A percentile compares a stretch with the other conserved stretches of the same genome.
phyloP scores from a whole-genome alignment of 371 early-diverging fungal species.

The Lichtheimia ramosa region DNA sequence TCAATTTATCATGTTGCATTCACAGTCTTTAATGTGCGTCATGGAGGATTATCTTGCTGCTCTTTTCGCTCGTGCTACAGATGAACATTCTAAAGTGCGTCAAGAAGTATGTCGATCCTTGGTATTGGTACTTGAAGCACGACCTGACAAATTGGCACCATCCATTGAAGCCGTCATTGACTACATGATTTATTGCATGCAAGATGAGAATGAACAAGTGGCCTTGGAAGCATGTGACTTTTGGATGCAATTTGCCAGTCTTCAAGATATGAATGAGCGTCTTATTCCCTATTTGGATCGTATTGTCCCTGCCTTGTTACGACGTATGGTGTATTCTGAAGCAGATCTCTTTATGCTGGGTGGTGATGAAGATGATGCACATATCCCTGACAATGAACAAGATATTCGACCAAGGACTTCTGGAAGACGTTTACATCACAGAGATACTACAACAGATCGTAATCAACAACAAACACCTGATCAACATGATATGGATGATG shows the following conservation, averaged over 20 bases:
- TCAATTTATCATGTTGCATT: slow-evolving; percentile 71
- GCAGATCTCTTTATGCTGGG: slow-evolving; percentile 77
- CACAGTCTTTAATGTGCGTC: slow-evolving; percentile 61
- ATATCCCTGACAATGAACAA: slow-evolving; percentile 75
- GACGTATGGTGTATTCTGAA: slow-evolving; percentile 90
- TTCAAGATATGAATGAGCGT: slow-evolving; percentile 60
- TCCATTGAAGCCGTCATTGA: slow-evolving; percentile 77
- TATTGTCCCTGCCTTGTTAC: slow-evolving; percentile 83
- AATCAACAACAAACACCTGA: slow-evolving; percentile 12
- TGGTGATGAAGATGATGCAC: slow-evolving; percentile 71
- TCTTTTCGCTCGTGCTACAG: slow-evolving; percentile 76
- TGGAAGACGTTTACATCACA: slow-evolving; percentile 24
- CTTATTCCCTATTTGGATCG: slow-evolving; percentile 74
- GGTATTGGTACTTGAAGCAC: slow-evolving; percentile 80
- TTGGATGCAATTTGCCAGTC: slow-evolving; percentile 89
- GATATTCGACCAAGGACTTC: slow-evolving; percentile 86
- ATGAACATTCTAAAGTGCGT: slow-evolving; percentile 72
- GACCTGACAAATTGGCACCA: slow-evolving; percentile 76
- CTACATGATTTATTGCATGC: slow-evolving; percentile 90
- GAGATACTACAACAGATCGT: not conserved
- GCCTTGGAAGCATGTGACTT: slow-evolving; percentile 97
- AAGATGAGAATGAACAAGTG: slow-evolving; percentile 75
- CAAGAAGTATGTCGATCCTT: slow-evolving; percentile 88
- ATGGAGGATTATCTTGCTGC: slow-evolving; percentile 72
- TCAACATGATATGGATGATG: slow-evolving; percentile 16